Percentiles rank a stretch among this genome's conserved stretches.
phyloP scores from a whole-genome alignment of 192 early-diverging fungal genomes.

The Funneliformis geosporum region DNA sequence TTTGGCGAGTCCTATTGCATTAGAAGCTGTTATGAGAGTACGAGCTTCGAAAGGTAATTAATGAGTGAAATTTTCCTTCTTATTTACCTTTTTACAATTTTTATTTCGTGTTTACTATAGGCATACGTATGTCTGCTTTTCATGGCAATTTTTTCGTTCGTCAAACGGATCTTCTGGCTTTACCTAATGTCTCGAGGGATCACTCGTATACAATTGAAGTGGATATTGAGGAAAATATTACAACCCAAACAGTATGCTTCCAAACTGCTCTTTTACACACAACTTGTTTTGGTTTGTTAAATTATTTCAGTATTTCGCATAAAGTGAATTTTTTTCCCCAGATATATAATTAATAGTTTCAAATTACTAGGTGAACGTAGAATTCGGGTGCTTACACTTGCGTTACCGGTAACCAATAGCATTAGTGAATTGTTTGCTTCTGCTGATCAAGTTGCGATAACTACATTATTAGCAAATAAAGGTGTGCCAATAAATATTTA shows the following conservation, averaged over 20 bases:
- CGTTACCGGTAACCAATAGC: slow-evolving; percentile 82
- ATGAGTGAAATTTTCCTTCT: not conserved
- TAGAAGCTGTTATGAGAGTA: slow-evolving; percentile 93
- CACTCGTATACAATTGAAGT: slow-evolving; percentile 87
- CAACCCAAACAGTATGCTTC: slow-evolving; percentile 82
- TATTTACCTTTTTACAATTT: not conserved
- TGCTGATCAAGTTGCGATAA: slow-evolving; percentile 83
- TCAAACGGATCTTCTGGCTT: slow-evolving; percentile 84
- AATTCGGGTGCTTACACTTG: slow-evolving; percentile 89
- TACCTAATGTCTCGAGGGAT: slow-evolving; percentile 93
- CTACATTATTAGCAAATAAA: slow-evolving; percentile 84
- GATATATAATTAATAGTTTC: not conserved
- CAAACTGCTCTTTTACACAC: slow-evolving; percentile 95
- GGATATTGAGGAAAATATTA: slow-evolving; percentile 73
- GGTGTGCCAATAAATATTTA: slow-evolving; percentile 39
- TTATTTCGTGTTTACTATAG: not conserved
- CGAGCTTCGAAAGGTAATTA: slow-evolving; percentile 79
- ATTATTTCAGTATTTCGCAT: not conserved
- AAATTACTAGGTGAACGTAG: slow-evolving; percentile 71
- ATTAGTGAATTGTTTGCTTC: slow-evolving; percentile 79
- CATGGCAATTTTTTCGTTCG: slow-evolving; percentile 98
- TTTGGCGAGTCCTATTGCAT: slow-evolving; percentile 73
- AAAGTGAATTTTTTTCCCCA: not conserved
- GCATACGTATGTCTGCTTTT: slow-evolving; percentile 80
- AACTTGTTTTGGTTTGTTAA: slow-evolving; percentile 64